These are phyloP conservation scores for Megacollybia marginata DNA, from an alignment of 768 basidiomycete species.

Conservation along the genomic window DNA sequence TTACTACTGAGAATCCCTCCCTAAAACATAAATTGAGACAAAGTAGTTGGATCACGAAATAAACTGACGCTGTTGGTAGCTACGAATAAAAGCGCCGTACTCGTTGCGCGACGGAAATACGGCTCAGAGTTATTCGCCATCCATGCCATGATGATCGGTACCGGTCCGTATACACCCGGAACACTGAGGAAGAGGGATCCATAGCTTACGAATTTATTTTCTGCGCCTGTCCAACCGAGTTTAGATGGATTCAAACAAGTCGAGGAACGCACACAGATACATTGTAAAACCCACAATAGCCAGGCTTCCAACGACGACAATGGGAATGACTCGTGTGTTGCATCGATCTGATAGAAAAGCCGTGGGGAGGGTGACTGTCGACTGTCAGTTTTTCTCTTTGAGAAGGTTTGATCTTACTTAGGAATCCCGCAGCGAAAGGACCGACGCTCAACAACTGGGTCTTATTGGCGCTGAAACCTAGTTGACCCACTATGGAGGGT, in stretches of 20 bases:
- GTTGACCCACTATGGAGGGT: constrained; percentile 60
- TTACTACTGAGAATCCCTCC: too few species aligned
- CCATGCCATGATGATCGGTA: constrained; percentile 52
- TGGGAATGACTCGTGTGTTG: constrained; percentile 18
- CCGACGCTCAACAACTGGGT: constrained; percentile 61
- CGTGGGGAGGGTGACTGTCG: constrained; percentile 15
- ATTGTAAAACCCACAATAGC: constrained; percentile 30
- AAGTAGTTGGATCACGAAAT: too few species aligned
- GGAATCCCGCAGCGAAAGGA: constrained; percentile 45
- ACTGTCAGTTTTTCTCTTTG: neutral
- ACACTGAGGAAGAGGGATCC: constrained; percentile 50
- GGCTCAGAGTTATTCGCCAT: constrained; percentile 55
- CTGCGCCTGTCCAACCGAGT: constrained; percentile 26
- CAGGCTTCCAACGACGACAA: constrained; percentile 22
- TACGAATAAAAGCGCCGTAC: constrained; percentile 50
- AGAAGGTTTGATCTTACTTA: constrained; percentile 24
- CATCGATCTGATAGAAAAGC: constrained; percentile 19
- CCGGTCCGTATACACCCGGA: constrained; percentile 43
- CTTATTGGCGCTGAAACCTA: constrained; percentile 46
- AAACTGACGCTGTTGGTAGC: constrained; percentile 32
- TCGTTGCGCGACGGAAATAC: constrained; percentile 47
- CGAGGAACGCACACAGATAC: constrained; percentile 23
- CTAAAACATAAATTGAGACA: too few species aligned
- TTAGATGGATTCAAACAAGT: neutral
- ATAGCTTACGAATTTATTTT: constrained; percentile 35